Base-by-base conservation (phyloP, 2,329 filamentous ascomycete genomes). In the Bisporella sp. region DNA sequence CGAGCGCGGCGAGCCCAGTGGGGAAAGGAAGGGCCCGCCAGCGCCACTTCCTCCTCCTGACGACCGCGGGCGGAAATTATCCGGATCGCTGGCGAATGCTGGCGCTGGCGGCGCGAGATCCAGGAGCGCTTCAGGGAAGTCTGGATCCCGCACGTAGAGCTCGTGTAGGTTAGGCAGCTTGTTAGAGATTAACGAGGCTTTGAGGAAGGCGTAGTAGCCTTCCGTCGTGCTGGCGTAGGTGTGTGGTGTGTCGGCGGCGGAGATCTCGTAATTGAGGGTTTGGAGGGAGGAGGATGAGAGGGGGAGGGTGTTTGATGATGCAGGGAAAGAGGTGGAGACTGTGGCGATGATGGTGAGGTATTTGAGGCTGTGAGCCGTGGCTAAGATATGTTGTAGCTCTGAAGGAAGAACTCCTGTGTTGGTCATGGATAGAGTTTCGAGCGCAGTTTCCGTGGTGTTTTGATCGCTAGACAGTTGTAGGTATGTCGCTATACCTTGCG, bases 121-220 rank as follows among this genome's bases (percentile, higher is more conserved):
- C 8, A 90, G 76, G 5, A 96, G 79, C 8, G 84, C 77, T 58
- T 95, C 89, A 2, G 90, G 84, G 64, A 97, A 96, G 46, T 80
- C 76, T 30, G 85, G 80, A 61, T 96, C 90, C 58, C 89, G 85
- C 13, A 96, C 92, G 65, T 95, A 96, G 6, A 97, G 78, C 28
- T 84, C 79, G 35, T 77, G 77, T 6, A 97, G 75, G 35, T 77
- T 79, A 1, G 90, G 89, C 6, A 97, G 76, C 6, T 81, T 79
- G 54, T 85, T 85, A 12, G 82, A 78, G 53, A 93, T 80, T 32
- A 97, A 79, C 0, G 89, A 95, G n/a, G 79, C 79, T 30, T 89
- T 84, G 21, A 97, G 79, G 68, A 96, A 96, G 54, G 81, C 79
- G 68, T 96, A 95, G 71, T 96, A 95, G 13, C 77, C 77, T 7